Evolutionary conservation across 164 flowering plant genomes (phyloP), one percentile per base, ranked within the genome.

Genomic region (Piper longum): DNA sequence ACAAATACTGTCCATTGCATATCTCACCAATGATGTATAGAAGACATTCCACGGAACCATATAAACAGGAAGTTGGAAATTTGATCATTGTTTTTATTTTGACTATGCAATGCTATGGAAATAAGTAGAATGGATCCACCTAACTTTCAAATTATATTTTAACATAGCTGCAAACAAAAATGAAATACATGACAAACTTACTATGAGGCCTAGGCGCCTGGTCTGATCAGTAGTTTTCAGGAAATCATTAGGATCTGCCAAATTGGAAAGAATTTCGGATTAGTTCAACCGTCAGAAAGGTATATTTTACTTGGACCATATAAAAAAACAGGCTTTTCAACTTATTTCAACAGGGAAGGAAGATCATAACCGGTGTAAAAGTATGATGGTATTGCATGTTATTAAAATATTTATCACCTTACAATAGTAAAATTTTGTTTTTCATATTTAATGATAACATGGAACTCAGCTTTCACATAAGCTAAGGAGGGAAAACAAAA

Each of bases 201-300:
- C 98, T 67, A 92, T 87, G 65, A 92, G 78, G 69, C 98, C 96
- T 64, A 92, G 88, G 41, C 81, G 81, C 68, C 96, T 76, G 19
- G 93, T 86, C 76, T 89, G 91, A 74, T 87, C 96, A 60, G 91
- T 86, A 18, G 88, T 86, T 84, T 87, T 89, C 76, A 89, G 67
- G 19, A 96, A 96, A 80, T 92, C 98, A 76, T 92, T 95, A 7
- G 85, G 64, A 76, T 92, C 96, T 89, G 87, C 67, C 72, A 40
- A 16, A 71, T 19, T 73, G 67, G n/a, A 63, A 40, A 6, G 36
- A 26, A 26, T 2, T 26, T 26, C 2, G 36, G 36, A 26, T 26
- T 26, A 26, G 36, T 26, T 26, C 36, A 40, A 55, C 5, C 2
- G 41, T 40, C 36, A 19, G 12, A 39, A 59, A 19, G 8, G 4